Conservation (phyloP, 2,329 filamentous ascomycete species). For the Leptographium procerum region DNA sequence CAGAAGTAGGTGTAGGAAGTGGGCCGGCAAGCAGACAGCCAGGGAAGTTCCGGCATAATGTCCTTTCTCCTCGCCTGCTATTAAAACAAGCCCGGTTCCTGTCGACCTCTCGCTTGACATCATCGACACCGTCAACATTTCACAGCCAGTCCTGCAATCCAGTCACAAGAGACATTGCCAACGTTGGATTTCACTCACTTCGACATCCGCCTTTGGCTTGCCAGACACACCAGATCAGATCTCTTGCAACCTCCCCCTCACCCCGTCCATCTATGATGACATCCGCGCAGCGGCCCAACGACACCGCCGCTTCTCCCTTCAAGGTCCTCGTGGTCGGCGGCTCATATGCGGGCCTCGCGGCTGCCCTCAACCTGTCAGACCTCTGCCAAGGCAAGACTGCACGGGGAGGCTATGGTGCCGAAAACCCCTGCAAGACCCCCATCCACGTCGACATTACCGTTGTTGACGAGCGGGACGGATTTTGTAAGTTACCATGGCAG, state of each 20-base stretch:
- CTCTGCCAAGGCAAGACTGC: slow-evolving; percentile 44
- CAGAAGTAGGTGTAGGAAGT: neutral
- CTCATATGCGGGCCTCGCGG: slow-evolving; percentile 60
- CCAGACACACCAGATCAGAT: neutral
- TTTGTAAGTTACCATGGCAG: slow-evolving; percentile 42
- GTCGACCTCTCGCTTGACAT: neutral
- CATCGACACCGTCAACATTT: neutral
- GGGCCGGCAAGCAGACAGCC: neutral
- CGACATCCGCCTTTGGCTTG: neutral
- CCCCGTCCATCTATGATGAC: slow-evolving; percentile 4
- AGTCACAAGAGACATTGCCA: too few relatives aligned
- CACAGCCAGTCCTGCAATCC: neutral
- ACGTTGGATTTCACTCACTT: too few relatives aligned
- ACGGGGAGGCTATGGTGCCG: slow-evolving; percentile 26
- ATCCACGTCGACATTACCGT: slow-evolving; percentile 59
- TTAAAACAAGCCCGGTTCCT: neutral
- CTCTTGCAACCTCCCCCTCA: neutral
- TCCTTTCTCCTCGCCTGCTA: neutral
- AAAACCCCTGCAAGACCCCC: slow-evolving; percentile 7
- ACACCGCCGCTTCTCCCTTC: slow-evolving; percentile 22
- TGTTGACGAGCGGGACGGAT: slow-evolving; percentile 73
- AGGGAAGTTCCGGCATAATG: neutral
- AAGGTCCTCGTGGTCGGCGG: slow-evolving; percentile 58
- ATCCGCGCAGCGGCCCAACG: slow-evolving; percentile 5
- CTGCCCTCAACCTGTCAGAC: slow-evolving; percentile 56